These are phyloP conservation scores for Sambucus nigra DNA, from an alignment of 129 eudicot genomes.

Conservation along the genomic window DNA sequence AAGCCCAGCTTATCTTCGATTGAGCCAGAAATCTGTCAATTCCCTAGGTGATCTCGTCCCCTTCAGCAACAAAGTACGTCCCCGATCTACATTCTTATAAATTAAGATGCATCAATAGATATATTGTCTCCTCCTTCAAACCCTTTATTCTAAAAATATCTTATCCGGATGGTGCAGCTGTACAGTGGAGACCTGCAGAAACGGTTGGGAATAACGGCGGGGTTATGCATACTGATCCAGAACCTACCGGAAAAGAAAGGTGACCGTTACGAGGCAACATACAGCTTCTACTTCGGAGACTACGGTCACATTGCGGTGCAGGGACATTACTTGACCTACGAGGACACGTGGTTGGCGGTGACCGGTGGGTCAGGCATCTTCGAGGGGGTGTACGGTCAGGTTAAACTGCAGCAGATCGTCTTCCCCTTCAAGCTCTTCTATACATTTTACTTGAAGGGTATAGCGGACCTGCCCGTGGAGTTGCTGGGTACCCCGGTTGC, in stretches of 20 bases:
- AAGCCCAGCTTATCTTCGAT: constrained; percentile 76
- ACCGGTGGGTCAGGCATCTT: constrained; percentile 90
- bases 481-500: constrained; percentile 54
- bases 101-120: too few relatives aligned
- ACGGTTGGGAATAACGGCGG: too few relatives aligned
- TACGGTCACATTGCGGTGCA: constrained; percentile 82
- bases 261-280: constrained; percentile 73
- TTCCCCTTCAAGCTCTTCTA: constrained; percentile 87
- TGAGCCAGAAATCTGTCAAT: constrained; percentile 70
- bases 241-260: constrained; percentile 73
- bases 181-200: constrained; percentile 70
- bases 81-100: background rate
- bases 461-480: constrained; percentile 66
- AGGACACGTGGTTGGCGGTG: constrained; percentile 63
- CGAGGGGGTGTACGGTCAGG: constrained; percentile 84
- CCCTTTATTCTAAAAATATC: too few relatives aligned
- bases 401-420: constrained; percentile 74
- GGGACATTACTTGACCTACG: constrained; percentile 79
- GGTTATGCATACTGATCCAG: constrained; percentile 67
- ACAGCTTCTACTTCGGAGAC: constrained; percentile 81
- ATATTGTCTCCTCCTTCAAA: background rate
- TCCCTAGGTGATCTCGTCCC: constrained; percentile 88
- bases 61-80: constrained; percentile 58
- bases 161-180: constrained; percentile 29
- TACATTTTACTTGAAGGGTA: constrained; percentile 82